phyloP scores from a whole-genome alignment of 352 stramenopile species.

The Pythium vanterpoolii region DNA sequence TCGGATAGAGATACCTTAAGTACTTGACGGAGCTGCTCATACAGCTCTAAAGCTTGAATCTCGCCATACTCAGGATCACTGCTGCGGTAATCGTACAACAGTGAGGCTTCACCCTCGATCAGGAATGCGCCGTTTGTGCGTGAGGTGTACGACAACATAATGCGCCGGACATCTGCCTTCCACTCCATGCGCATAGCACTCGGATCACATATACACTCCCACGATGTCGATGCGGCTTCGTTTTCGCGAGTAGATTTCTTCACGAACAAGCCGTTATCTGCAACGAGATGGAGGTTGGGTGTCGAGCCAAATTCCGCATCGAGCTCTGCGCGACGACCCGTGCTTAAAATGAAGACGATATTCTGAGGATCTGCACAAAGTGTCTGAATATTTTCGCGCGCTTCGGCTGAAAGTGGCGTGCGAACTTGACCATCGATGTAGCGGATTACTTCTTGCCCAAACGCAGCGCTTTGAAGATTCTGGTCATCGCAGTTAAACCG shows the following conservation, averaged over 20 bases:
- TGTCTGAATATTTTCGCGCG: constrained; percentile 46
- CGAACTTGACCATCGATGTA: constrained; percentile 70
- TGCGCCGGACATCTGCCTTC: constrained; percentile 91
- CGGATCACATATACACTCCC: constrained; percentile 64
- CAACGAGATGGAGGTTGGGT: constrained; percentile 46
- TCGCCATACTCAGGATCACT: constrained; percentile 98
- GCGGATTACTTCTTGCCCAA: constrained; percentile 36
- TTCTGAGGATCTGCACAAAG: constrained; percentile 57
- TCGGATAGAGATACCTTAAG: constrained; percentile 52
- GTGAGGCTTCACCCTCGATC: constrained; percentile 94
- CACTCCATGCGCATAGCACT: constrained; percentile 81
- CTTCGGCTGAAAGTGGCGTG: constrained; percentile 58
- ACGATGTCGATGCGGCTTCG: background rate
- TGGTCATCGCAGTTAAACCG: background rate
- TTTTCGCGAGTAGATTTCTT: constrained; percentile 28
- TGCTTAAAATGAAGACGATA: constrained; percentile 70
- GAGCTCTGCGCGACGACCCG: constrained; percentile 41
- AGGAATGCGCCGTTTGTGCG: constrained; percentile 98
- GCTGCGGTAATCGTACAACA: constrained; percentile 98
- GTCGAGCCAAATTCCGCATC: constrained; percentile 37
- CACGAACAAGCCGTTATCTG: constrained; percentile 70
- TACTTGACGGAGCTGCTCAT: constrained; percentile 94
- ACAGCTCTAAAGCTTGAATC: constrained; percentile 93
- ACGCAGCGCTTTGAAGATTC: background rate
- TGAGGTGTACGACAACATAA: constrained; percentile 97